These are phyloP conservation scores for Cyphellophora attinorum DNA, from an alignment of 2,329 filamentous ascomycete species.

Conservation along the genomic window DNA sequence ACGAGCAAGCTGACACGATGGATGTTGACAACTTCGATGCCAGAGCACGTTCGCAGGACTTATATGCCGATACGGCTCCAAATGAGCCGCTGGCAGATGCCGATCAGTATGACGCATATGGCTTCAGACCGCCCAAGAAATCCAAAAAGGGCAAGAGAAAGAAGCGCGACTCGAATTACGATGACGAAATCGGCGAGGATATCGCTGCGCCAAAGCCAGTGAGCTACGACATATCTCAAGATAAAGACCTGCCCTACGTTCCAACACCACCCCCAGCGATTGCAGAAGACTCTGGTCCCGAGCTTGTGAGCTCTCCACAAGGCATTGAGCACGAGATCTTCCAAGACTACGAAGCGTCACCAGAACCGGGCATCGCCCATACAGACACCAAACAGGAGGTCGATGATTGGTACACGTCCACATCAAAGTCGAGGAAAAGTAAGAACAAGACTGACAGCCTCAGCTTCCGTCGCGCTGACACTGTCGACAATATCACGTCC, in stretches of 20 bases:
- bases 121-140: neutral
- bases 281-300: too few species aligned
- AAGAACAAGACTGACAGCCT: conserved; percentile 9
- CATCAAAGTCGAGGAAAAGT: conserved; percentile 2
- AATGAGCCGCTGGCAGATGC: neutral
- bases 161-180: too few species aligned
- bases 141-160: neutral
- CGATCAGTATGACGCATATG: neutral
- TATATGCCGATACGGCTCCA: too few species aligned
- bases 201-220: too few species aligned
- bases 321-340: neutral
- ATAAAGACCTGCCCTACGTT: too few species aligned
- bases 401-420: neutral
- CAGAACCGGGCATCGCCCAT: neutral
- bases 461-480: conserved; percentile 1
- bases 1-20: too few species aligned
- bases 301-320: too few species aligned
- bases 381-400: neutral
- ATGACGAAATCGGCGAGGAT: too few species aligned
- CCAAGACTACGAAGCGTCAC: neutral
- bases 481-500: neutral
- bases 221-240: too few species aligned
- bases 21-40: too few species aligned
- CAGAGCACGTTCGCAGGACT: too few species aligned
- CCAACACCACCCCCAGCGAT: neutral